phyloP scores from a whole-genome alignment of 345 rosid species.

The rapeseed (Brassica napus) region Da-Ae NC_063441.1:17586501-17587000 shows the following conservation, averaged over 20 bases:
- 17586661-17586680: conserved; percentile 39
- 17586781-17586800: conserved; percentile 27
- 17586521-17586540: conserved; percentile 6
- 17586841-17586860: no score
- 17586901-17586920: no score
- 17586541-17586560: conserved; percentile 10
- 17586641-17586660: conserved; percentile 22
- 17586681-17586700: conserved; percentile 63
- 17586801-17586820: conserved; percentile 9
- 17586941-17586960: no score
- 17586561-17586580: conserved; percentile 19
- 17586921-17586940: no score
- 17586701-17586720: conserved; percentile 18
- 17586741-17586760: conserved; percentile 15
- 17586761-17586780: conserved; percentile 25
- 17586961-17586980: no score
- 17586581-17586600: conserved; percentile 30
- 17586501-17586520: conserved; percentile 52
- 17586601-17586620: conserved; percentile 27
- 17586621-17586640: conserved; percentile 18
- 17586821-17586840: no score
- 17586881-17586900: no score
- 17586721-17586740: conserved; percentile 16
- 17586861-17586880: no score
- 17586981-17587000: no score